These are phyloP conservation scores for Darksidea phi DNA, from an alignment of 495 filamentous ascomycete species.

Conservation along the genomic window DNA sequence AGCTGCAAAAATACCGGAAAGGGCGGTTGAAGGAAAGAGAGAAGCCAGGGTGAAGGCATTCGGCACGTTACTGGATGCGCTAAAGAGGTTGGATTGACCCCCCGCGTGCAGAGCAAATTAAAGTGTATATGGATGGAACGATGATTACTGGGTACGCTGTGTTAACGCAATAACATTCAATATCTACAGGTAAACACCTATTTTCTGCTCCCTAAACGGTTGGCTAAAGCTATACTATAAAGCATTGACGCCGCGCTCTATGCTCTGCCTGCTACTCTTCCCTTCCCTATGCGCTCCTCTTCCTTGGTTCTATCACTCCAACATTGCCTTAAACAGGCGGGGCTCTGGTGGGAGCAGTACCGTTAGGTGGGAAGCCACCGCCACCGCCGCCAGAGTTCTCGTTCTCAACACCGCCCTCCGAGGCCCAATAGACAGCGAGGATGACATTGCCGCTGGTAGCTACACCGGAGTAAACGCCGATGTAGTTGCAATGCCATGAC, in stretches of 20 bases:
- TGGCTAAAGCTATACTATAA: too few relatives aligned
- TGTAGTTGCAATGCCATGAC: conserved; percentile 59
- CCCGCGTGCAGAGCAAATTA: too few relatives aligned
- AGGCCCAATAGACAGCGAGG: conserved; percentile 10
- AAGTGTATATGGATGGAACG: neutral
- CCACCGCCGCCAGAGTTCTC: conserved; percentile 14
- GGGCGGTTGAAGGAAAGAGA: neutral
- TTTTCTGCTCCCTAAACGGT: too few relatives aligned
- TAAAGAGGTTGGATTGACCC: conserved; percentile 7
- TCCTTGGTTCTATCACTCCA: too few relatives aligned
- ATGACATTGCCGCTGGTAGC: conserved; percentile 2
- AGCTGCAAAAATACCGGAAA: neutral
- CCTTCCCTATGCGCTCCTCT: too few relatives aligned
- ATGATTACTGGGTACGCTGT: neutral
- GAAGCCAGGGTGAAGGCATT: conserved; percentile 7
- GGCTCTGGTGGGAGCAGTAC: neutral
- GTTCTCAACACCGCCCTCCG: conserved; percentile 24
- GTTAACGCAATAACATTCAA: neutral
- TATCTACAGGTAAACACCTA: too few relatives aligned
- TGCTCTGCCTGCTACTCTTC: too few relatives aligned
- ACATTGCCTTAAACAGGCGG: neutral
- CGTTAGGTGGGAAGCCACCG: conserved; percentile 4
- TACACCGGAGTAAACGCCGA: conserved; percentile 53
- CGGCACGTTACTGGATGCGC: conserved; percentile 3
- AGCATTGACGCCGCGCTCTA: too few relatives aligned